Base-by-base conservation (phyloP, 768 basidiomycete species). In the Suillus occidentalis region DNA sequence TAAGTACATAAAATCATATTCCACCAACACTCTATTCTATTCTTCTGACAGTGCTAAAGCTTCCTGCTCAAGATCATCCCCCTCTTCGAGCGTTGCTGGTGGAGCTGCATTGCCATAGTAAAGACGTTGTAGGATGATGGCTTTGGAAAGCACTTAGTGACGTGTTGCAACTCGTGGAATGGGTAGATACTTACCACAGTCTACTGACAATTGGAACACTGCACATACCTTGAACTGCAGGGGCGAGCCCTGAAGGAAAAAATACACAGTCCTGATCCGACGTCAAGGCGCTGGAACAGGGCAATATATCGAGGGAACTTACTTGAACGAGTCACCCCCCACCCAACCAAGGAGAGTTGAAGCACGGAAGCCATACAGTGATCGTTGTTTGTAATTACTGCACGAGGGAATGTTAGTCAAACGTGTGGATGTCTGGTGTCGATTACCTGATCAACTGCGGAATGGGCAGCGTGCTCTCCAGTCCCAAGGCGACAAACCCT, bases 261-360 rank as follows among this genome's bases (percentile, higher is more conserved):
- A 95, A 72, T 95, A 95, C 4, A 83, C 82, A 13, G 89, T 87
- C 73, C 92, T 95, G 70, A 6, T 37, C 62, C 56, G 50, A 68
- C 53, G 64, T 77, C 64, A 78, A 65, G 25, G 47, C 36, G 60
- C 59, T 65, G 55, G 25, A 56, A 22, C 20, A 42, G 45, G 53
- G 34, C 64, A 39, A 64, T 65, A 31, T 61, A 57, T 63, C 49
- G 70, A 47, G 55, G 59, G 37, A 64, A 66, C 82, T 67, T 70
- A 92, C 93, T 95, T 95, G 85, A 92, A 94, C 20, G 86, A 76
- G 76, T 95, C 93, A 67, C 93, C 93, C 65, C 89, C 91, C 55
- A 86, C 78, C 93, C 93, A 94, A 37, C 93, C 93, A 42, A 93
- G 71, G 58, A 95, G 76, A 3, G 93, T 95, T 8, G 92, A 91